Evolutionary conservation across 2,329 filamentous ascomycete genomes (phyloP).

Genomic region (Fusarium sp.): DNA sequence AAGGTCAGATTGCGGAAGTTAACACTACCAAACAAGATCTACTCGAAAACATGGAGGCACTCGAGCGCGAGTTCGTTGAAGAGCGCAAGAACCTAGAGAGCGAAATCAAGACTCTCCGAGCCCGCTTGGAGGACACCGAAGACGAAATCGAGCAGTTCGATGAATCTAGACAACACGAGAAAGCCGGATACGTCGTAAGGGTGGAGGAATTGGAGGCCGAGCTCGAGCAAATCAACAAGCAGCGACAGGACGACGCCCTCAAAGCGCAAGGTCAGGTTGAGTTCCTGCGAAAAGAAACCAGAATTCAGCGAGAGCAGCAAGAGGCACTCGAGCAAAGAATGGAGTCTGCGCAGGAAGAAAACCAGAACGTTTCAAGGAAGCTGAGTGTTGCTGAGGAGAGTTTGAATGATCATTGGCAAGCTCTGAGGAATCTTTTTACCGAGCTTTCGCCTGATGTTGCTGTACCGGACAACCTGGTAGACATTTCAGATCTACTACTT

Average conservation of each 20-base stretch:
- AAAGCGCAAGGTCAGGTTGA: constrained; percentile 73
- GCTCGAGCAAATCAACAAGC: constrained; percentile 71
- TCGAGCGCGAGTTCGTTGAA: constrained; percentile 87
- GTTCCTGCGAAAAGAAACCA: constrained; percentile 71
- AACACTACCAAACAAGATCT: constrained; percentile 95
- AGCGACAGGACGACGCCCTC: constrained; percentile 67
- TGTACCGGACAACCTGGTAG: constrained; percentile 67
- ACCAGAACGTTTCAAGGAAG: constrained; percentile 63
- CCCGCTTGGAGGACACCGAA: constrained; percentile 87
- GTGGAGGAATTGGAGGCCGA: constrained; percentile 78
- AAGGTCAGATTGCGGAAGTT: constrained; percentile 81
- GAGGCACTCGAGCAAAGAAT: constrained; percentile 70
- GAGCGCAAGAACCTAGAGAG: constrained; percentile 86
- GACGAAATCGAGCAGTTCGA: constrained; percentile 90
- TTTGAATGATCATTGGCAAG: constrained; percentile 64
- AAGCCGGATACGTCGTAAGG: constrained; percentile 75
- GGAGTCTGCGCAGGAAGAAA: constrained; percentile 67
- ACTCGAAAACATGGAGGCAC: constrained; percentile 92
- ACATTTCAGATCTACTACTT: constrained; percentile 71
- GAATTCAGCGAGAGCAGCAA: constrained; percentile 69
- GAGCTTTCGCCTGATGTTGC: constrained; percentile 67
- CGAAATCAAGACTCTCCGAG: constrained; percentile 81
- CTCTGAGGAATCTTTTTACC: constrained; percentile 69
- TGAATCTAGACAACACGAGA: constrained; percentile 86
- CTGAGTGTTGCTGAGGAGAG: constrained; percentile 64